Percentiles rank a stretch among this genome's conserved stretches.
Evolutionary conservation across 371 early-diverging fungal genomes (phyloP).

Genomic region (Dichotomocladium elegans): DNA sequence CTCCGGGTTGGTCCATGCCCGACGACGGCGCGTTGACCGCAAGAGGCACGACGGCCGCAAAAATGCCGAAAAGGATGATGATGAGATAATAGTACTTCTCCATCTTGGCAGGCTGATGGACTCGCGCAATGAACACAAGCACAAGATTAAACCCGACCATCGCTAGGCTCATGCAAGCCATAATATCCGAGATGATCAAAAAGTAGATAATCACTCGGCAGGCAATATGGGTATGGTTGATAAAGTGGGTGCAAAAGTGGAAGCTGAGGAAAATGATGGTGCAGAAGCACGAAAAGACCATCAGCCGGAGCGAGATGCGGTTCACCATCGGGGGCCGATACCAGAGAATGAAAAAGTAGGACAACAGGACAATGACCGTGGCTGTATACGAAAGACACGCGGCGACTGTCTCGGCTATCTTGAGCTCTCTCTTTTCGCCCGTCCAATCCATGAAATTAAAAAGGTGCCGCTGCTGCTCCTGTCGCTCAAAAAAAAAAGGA

Average conservation of each 20-base stretch:
- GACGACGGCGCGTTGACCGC: background rate
- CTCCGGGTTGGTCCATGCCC: background rate
- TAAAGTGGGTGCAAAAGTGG: conserved; percentile 3
- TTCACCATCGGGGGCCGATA: conserved; percentile 18
- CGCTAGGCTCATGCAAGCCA: conserved; percentile 25
- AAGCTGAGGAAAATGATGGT: conserved; percentile 15
- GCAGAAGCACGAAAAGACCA: conserved; percentile 15
- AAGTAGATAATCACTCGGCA: conserved; percentile 20
- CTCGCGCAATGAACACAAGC: conserved; percentile 25
- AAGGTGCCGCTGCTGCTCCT: too few species aligned
- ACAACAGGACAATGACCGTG: conserved; percentile 7
- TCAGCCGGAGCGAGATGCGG: conserved; percentile 26
- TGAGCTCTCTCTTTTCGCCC: too few species aligned
- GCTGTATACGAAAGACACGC: conserved; percentile 8
- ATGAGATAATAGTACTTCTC: conserved; percentile 28
- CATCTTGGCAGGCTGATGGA: conserved; percentile 13
- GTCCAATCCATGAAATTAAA: too few species aligned
- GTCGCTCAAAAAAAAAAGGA: too few species aligned
- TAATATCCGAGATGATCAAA: conserved; percentile 20
- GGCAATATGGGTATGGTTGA: too few species aligned
- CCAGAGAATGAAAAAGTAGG: conserved; percentile 12
- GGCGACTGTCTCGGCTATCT: background rate
- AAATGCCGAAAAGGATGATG: conserved; percentile 5
- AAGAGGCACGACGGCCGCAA: conserved; percentile 14
- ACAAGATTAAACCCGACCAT: conserved; percentile 36